Evolutionary conservation across 768 basidiomycete genomes (phyloP), one percentile per base, ranked within the genome.

Genomic region (Pleurotus pulmonarius): DNA sequence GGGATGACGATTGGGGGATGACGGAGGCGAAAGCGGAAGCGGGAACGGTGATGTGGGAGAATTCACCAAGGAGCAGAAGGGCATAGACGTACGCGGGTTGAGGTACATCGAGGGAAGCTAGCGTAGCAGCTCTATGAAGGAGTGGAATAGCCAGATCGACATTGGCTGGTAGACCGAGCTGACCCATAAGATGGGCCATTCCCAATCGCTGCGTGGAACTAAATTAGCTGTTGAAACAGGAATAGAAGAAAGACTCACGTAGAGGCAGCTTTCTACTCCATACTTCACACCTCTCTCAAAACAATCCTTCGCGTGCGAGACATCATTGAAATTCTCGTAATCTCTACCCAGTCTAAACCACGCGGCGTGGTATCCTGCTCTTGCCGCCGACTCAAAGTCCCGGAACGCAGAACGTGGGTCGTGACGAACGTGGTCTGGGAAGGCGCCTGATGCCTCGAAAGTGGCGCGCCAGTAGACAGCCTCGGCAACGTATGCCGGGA

Each of bases 331-430:
- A 45, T 83, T 85, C 72, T 98, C 95, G 65, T 98, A 97, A 59
- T 96, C 95, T 15, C 93, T 75, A 0, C 92, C 96, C 0, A 98
- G 79, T 22, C 87, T 80, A 73, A 94, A 97, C 95, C 96, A 98
- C 0, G 92, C 92, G n/a, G 81, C 73, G 3, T 78, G 73, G 60
- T 85, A 88, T 0, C 95, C 94, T 0, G 79, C 83, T 22, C 90
- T 77, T 0, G 94, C 95, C 2, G 92, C 85, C 1, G 76, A 73
- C 67, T 98, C 95, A 64, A 90, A 97, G 65, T 94, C 93, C 20
- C 92, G 79, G 73, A 98, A 98, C 1, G 96, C 94, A 5, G 78
- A 65, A 4, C 91, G 79, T 1, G 88, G 87, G 64, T 90, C 90
- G 56, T 81, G 82, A 0, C 75, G 75, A 18, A 90, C 63, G 58